Base-by-base conservation (phyloP, 495 filamentous ascomycete genomes). In the Lasiosphaeria ovina region DNA sequence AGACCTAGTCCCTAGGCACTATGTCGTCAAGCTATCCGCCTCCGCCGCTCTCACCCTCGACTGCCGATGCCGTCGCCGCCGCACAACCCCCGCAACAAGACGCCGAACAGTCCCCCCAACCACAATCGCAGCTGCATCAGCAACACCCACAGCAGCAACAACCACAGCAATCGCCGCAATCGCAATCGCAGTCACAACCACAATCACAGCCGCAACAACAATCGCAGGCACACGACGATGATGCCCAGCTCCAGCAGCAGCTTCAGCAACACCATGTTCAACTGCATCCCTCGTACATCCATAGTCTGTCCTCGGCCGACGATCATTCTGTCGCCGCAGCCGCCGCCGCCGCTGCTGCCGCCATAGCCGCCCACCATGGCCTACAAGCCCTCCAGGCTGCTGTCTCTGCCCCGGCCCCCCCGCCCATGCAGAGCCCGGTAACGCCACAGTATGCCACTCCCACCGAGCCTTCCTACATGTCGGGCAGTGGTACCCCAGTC, bases 371-470 rank as follows among this genome's bases (percentile, higher is more conserved):
- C 6, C 75, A 78, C 54, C 76, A 78, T 73, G 73, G 72, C 31
- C 71, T 79, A 35, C 74, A 77, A 53, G 76, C 73, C 6, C 66
- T 80, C 52, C 76, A 79, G 54, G 76, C 76, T 58, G 74, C 74
- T 34, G 70, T 76, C 31, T 69, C 45, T 14, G 34, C 33, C 35
- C 56, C 69, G 31, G 35, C 62, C 1, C 36, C 71, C 1, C 65
- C 59, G 6, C 40, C 53, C 10, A 14, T 60, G 8, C 36, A 57
- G 11, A 57, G 42, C 17, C 57, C 66, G 36, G 57, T 63, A 54
- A 63, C 61, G 17, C 58, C 62, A 42, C 58, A 67, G 31, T 64
- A 67, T 56, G 60, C 60, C 10, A 42, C 57, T 11, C 52, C 60
- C 24, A 14, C 34, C 31, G 62, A 66, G n/a, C 11, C 51, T 35